Conservation (phyloP, 371 early-diverging fungal species). For the Zychaea mexicana region DNA sequence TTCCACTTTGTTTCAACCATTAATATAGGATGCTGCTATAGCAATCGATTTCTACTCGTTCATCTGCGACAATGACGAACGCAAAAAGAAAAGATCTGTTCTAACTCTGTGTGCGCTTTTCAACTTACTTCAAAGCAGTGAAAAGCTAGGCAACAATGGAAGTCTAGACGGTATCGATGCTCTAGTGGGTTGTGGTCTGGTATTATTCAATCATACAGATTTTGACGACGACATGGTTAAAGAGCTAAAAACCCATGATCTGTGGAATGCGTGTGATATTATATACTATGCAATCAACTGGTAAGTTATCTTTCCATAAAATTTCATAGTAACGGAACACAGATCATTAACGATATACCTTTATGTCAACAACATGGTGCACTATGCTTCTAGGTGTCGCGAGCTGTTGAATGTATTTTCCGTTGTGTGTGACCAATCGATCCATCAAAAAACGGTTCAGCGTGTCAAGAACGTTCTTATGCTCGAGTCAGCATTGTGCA, state of each 20-base stretch:
- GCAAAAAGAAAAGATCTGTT: conserved; percentile 37
- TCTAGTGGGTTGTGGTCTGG: conserved; percentile 69
- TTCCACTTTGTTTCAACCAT: too few relatives aligned
- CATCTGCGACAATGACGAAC: conserved; percentile 23
- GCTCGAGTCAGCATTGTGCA: conserved; percentile 47
- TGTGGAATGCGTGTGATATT: conserved; percentile 47
- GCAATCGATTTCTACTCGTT: conserved; percentile 28
- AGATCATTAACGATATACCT: neutral
- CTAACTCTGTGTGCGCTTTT: conserved; percentile 71
- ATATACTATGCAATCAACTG: conserved; percentile 64
- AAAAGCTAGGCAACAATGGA: conserved; percentile 56
- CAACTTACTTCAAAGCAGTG: conserved; percentile 74
- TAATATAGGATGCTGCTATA: conserved; percentile 16
- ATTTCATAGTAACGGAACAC: neutral
- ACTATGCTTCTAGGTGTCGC: conserved; percentile 77
- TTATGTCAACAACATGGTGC: neutral
- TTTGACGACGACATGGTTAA: conserved; percentile 1
- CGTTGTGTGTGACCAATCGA: conserved; percentile 35
- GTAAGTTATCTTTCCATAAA: conserved; percentile 25
- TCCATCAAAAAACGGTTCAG: conserved; percentile 26
- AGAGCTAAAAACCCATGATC: conserved; percentile 23
- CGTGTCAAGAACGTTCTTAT: conserved; percentile 34
- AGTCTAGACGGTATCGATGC: conserved; percentile 73
- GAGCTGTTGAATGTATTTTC: conserved; percentile 75
- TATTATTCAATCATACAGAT: conserved; percentile 48